phyloP scores from a whole-genome alignment of 1,139 yeast genomes.

The Komagataea norvegica region DNA sequence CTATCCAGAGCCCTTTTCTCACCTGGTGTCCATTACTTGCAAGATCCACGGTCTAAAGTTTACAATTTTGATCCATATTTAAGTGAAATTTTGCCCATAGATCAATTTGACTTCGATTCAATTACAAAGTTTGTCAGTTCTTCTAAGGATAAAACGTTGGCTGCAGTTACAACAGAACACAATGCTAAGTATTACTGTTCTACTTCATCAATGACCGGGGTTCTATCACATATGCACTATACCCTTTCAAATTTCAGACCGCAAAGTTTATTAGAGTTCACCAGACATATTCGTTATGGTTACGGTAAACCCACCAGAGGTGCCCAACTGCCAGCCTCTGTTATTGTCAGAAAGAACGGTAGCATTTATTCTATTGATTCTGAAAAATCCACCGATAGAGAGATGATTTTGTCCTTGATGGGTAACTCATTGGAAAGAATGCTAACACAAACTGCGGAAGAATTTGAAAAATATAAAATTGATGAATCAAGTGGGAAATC shows the following conservation, averaged over 20 bases:
- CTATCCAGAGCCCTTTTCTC: conserved; percentile 68
- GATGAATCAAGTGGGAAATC: conserved; percentile 15
- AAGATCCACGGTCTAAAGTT: conserved; percentile 71
- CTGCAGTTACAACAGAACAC: conserved; percentile 41
- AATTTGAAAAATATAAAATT: conserved; percentile 38
- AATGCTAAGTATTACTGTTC: conserved; percentile 61
- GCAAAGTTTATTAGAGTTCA: conserved; percentile 39
- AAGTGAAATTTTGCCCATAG: conserved; percentile 56
- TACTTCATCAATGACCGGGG: conserved; percentile 81
- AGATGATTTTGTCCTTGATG: conserved; percentile 65
- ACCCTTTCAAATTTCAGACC: conserved; percentile 59
- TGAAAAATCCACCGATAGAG: conserved; percentile 66
- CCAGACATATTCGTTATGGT: conserved; percentile 37
- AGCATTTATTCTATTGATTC: conserved; percentile 58
- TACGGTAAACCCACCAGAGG: conserved; percentile 30
- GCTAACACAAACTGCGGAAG: conserved; percentile 52
- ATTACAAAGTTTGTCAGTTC: conserved; percentile 61
- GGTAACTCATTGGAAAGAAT: conserved; percentile 78
- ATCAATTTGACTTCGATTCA: conserved; percentile 61
- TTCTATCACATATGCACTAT: conserved; percentile 69
- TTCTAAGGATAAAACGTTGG: conserved; percentile 53
- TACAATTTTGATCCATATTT: conserved; percentile 66
- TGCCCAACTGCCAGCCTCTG: conserved; percentile 39
- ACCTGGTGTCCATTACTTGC: conserved; percentile 78
- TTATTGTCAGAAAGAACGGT: conserved; percentile 37